Evolutionary conservation across 2,329 filamentous ascomycete species (phyloP).

Genomic region (Cadophora sp.): DNA sequence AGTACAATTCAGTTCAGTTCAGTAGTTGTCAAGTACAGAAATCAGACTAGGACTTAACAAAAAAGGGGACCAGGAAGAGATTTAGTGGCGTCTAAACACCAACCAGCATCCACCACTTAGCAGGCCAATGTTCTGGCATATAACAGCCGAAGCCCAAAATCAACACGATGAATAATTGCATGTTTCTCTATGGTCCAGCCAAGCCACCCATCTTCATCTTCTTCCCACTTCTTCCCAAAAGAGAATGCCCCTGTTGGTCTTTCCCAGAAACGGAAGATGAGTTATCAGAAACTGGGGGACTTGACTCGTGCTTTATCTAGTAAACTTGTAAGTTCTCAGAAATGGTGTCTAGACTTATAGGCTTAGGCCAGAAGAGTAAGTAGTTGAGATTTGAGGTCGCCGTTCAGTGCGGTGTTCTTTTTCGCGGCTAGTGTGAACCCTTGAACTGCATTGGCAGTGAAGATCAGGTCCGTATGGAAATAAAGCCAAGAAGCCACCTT

Average conservation of each 20-base stretch:
- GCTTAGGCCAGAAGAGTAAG: not conserved
- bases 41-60: not conserved
- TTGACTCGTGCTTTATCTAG: not conserved
- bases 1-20: too few relatives aligned
- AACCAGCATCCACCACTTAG: not conserved
- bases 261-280: not conserved
- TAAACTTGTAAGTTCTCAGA: too few relatives aligned
- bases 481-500: not conserved
- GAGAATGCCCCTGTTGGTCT: not conserved
- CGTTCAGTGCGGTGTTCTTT: not conserved
- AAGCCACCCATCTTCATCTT: not conserved
- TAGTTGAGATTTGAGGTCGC: not conserved
- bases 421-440: not conserved
- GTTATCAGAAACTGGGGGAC: not conserved
- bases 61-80: not conserved
- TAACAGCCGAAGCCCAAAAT: conserved; percentile 5
- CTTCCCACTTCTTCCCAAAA: not conserved
- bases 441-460: not conserved
- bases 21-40: not conserved
- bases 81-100: not conserved
- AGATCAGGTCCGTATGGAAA: not conserved
- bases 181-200: not conserved
- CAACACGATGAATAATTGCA: not conserved
- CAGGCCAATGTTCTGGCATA: not conserved
- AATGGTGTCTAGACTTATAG: not conserved